Base-by-base conservation (phyloP, 495 filamentous ascomycete genomes). In the Daldinia vernicosa region DNA sequence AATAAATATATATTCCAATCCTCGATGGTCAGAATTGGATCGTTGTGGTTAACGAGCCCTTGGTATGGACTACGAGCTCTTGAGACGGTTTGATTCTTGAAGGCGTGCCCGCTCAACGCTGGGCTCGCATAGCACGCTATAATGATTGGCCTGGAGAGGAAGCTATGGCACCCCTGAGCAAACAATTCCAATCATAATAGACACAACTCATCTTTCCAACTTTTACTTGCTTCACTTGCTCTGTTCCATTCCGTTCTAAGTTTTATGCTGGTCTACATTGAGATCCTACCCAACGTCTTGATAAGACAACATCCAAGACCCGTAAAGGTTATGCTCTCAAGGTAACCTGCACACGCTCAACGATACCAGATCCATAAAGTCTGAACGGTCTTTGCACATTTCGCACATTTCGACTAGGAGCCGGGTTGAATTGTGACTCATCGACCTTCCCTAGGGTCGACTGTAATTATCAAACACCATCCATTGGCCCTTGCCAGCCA, bases 101-200 rank as follows among this genome's bases (percentile, higher is more conserved):
- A 28, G 11, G 4, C 6, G 22, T 60, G 19, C 37, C 14, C 19
- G 15, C 39, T 6, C 15, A 60, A 43, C 15, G 24, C 56, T 15
- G 56, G 17, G 35, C 11, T 60, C 35, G 37, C 60, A 62, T 57
- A 17, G 37, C 37, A 58, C 24, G 17, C 17, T 12, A n/a, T 8
- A n/a, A 22, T 37, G 37, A 27, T 55, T 56, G 39, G 52, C 39
- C 26, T 47, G 9, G 27, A 24, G 43, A 6, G 39, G 28, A 54
- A 4, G 24, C 28, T 51, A 59, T 32, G 33, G 40, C 27, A 33
- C 54, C 62, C 11, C 14, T 58, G 17, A 47, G 19, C 58, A 63
- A 30, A 19, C 50, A 52, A 24, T 39, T 43, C 40, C 43, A 28
- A 69, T 52, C 52, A 51, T 53, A 63, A 69, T 69, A 63, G 51